Base-by-base conservation (phyloP, 768 basidiomycete species). In the Botryobasidium botryosum region DNA sequence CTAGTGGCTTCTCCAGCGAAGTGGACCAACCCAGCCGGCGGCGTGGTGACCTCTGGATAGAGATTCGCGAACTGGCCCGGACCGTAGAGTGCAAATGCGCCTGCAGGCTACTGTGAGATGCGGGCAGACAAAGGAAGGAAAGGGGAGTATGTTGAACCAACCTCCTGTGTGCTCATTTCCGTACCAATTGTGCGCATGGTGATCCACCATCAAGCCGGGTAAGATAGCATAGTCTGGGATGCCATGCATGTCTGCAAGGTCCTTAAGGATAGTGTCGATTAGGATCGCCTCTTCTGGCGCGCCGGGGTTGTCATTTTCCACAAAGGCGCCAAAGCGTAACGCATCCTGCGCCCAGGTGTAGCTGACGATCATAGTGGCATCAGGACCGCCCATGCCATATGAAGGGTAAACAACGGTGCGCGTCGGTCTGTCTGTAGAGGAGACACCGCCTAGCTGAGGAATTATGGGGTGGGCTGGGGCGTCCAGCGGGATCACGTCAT, bases 361-460 rank as follows among this genome's bases (percentile, higher is more conserved):
- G 40, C 65, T 66, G 2, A 61, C 65, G 8, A 69, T 64, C 6
- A 69, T 53, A 1, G 57, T 48, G 50, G 20, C 12, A 49, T 37
- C n/a, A 50, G 45, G 20, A 20, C 51, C 50, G 0, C 64, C 64
- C 20, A n/a, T n/a, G n/a, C n/a, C n/a, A n/a, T 63, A 64, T 2
- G 68, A 69, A 0, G 68, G 69, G 48, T 68, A 70, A 3, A 70
- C 63, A 39, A 66, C 54, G 0, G 60, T 63, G 25, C 65, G 60
- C 15, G n/a, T n/a, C n/a, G n/a, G n/a, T n/a, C n/a, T n/a, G n/a
- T n/a, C n/a, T n/a, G n/a, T n/a, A n/a, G n/a, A n/a, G n/a, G n/a
- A n/a, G n/a, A n/a, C n/a, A n/a, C n/a, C n/a, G n/a, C n/a, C n/a
- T n/a, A n/a, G n/a, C n/a, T n/a, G n/a, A n/a, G n/a, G n/a, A n/a